Base-by-base conservation (phyloP, 2,329 filamentous ascomycete genomes). In the Stagonosporopsis cucurbitacearum region DNA sequence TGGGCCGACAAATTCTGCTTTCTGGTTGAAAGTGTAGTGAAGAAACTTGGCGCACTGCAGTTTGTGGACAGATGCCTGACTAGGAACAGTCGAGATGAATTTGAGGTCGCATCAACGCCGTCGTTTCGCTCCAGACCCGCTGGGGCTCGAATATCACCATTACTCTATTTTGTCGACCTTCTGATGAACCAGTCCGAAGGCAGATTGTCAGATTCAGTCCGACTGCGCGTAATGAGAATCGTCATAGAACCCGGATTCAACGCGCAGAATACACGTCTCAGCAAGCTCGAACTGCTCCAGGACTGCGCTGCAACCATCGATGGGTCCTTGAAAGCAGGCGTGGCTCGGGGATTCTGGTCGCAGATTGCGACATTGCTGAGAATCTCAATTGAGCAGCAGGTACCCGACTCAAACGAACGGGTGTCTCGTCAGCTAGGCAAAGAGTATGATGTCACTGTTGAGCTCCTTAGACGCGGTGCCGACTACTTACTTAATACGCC, bases 371-470 rank as follows among this genome's bases (percentile, higher is more conserved):
- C 49, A 6, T 44, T 71, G 11, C 46, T 69, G 2, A 64, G 64
- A 28, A 25, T 55, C 4, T 71, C 67, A 8, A 33, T 75, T n/a
- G 48, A 66, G 26, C 66, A 69, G 25, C 57, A 63, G 20, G 26
- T 57, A 3, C 54, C 63, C 2, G 64, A 70, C 42, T 52, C 65
- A 1, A 66, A 60, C 15, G 69, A 70, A 26, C 67, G 59, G 9
- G 58, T 54, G 13, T 65, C 68, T 6, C 61, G 68, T 28, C 78
- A 85, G 32, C 72, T 88, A 50, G 85, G 88, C 13, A 84, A 86
- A 11, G 87, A 91, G 52, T 92, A 91, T 61, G 86, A 89, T 8
- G 85, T 89, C 47, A 78, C 89, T 22, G 81, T 88, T 15, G 87
- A 84, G 17, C 83, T 96, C 30, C 80, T 96, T 3, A 88, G 64